These are phyloP conservation scores for Tuber melanosporum DNA, from an alignment of 495 filamentous ascomycete species.

Conservation along the genomic window DNA sequence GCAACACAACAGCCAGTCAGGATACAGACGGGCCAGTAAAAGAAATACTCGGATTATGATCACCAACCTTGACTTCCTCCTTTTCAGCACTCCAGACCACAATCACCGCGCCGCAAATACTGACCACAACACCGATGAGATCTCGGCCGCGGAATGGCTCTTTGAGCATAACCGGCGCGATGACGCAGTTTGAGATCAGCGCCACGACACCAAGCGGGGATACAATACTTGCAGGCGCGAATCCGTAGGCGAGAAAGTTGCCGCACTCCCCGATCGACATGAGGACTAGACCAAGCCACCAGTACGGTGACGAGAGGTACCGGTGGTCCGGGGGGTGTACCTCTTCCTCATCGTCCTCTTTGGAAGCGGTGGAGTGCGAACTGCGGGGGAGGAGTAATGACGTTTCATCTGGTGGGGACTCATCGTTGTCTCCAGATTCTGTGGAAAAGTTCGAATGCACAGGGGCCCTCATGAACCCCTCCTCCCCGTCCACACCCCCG, in stretches of 20 bases:
- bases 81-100: conserved; percentile 89
- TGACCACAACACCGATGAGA: conserved; percentile 76
- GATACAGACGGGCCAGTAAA: conserved; percentile 1
- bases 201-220: conserved; percentile 92
- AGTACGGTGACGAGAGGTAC: conserved; percentile 88
- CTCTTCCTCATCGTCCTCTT: conserved; percentile 37
- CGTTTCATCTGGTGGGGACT: conserved; percentile 8
- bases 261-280: conserved; percentile 91
- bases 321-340: conserved; percentile 43
- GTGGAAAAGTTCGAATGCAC: background rate
- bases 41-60: background rate
- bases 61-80: conserved; percentile 63
- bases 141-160: conserved; percentile 82
- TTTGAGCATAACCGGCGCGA: conserved; percentile 87
- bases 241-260: conserved; percentile 96
- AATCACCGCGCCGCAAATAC: conserved; percentile 79
- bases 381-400: conserved; percentile 14
- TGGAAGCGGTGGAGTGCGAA: background rate
- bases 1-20: conserved; percentile 18
- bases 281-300: conserved; percentile 87
- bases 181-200: conserved; percentile 89
- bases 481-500: background rate
- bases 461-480: background rate
- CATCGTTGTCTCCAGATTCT: background rate
- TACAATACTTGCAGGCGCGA: conserved; percentile 98